Conservation (phyloP, 2,329 filamentous ascomycete species). For the Phyllosticta capitalensis region DNA sequence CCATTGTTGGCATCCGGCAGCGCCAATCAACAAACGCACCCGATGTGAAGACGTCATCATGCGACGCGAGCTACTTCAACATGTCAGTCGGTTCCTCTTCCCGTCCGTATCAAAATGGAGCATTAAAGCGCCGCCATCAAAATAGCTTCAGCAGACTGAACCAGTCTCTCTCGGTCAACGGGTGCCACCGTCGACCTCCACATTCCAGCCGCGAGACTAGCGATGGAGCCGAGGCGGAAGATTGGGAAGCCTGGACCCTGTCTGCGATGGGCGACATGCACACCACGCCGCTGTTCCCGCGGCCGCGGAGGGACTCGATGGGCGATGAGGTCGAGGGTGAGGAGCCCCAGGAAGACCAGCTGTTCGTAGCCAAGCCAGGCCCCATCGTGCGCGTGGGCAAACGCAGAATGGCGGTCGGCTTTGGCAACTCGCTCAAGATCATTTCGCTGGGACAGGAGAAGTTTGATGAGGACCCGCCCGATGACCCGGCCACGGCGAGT, state of each 20-base stretch:
- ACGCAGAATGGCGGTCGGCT: constrained; percentile 56
- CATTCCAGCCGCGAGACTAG: background rate
- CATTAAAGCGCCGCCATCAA: constrained; percentile 3
- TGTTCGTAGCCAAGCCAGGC: constrained; percentile 58
- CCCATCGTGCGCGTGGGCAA: constrained; percentile 55
- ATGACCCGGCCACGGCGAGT: constrained; percentile 4
- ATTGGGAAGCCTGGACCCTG: constrained; percentile 48
- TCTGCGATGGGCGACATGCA: constrained; percentile 38
- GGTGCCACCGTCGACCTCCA: background rate
- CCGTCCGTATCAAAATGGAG: constrained; percentile 1
- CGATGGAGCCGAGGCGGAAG: constrained; percentile 20
- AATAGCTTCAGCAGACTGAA: background rate
- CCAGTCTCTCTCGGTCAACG: background rate
- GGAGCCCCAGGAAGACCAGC: constrained; percentile 40
- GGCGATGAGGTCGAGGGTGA: constrained; percentile 25
- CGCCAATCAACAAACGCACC: constrained; percentile 25
- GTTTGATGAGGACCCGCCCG: constrained; percentile 38
- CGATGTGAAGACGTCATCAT: constrained; percentile 14
- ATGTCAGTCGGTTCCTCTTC: background rate
- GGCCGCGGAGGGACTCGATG: constrained; percentile 1
- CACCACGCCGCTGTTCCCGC: constrained; percentile 25
- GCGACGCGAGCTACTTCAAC: constrained; percentile 7
- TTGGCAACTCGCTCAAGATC: constrained; percentile 65
- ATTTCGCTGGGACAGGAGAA: constrained; percentile 57
- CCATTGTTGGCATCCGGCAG: constrained; percentile 54